Evolutionary conservation across 2,329 filamentous ascomycete genomes (phyloP), one percentile per base, ranked within the genome.

Genomic region (Neopestalotiopsis sp.): DNA sequence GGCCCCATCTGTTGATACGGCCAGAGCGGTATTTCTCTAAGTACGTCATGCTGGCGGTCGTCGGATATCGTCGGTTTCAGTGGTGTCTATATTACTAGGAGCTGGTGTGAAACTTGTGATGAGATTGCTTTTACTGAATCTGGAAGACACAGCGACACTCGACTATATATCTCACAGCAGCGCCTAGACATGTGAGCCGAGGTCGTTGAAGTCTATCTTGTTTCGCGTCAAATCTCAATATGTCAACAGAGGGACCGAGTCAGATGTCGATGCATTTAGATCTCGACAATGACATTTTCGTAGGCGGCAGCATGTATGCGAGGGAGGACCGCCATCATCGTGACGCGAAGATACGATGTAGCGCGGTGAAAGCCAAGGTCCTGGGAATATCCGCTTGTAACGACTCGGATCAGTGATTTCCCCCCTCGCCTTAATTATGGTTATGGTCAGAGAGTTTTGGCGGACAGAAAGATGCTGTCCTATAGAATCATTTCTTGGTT

Each of bases 1-100:
- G 77, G 60, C 82, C 69, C 68, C 71, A 69, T n/a, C 68, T 65
- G 71, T 77, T 70, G 32, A 52, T 34, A 28, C 20, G 28, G 4
- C 64, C 67, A n/a, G 68, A 49, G 1, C 67, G 56, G 24, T 66
- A 66, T 17, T 40, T 62, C 4, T 45, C 57, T 1, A 69, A 20
- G 40, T 62, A 69, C n/a, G 63, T 34, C 67, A 69, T 69, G 56
- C 5, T 65, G 28, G 17, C 57, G 57, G 30, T 30, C 28, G 57
- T 20, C 20, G 5, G 9, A 10, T 52, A 4, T 52, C 20, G 17
- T 7, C n/a, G 45, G 7, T 4, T 52, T 17, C 4, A 52, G 14
- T 24, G 7, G 7, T 52, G 45, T 52, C 45, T n/a, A 3, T n/a
- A 3, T 38, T 38, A 38, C 6, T 38, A 10, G 6, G 10, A 38